phyloP scores from a whole-genome alignment of 1,284 basidiomycete species.

The Kwoniella shivajii region DNA sequence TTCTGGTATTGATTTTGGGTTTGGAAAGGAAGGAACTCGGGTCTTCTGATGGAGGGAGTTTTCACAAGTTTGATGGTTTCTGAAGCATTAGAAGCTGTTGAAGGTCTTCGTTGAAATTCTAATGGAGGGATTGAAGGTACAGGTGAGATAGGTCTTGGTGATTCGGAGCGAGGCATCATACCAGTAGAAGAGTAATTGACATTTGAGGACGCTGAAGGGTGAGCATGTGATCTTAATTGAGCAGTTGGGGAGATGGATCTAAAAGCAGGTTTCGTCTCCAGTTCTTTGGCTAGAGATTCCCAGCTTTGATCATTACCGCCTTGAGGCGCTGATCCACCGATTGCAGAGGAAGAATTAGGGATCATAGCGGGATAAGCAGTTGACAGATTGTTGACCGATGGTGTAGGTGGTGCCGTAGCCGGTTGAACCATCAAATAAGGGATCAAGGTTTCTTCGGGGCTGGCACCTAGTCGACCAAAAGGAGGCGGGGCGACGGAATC shows the following conservation, averaged over 20 bases:
- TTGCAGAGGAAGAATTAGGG: conserved; percentile 18
- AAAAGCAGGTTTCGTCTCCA: conserved; percentile 45
- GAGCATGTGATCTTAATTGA: conserved; percentile 40
- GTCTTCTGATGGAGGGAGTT: conserved; percentile 19
- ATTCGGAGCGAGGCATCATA: conserved; percentile 4
- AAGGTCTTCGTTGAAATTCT: conserved; percentile 49
- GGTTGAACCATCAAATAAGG: conserved; percentile 37
- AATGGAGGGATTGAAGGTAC: conserved; percentile 38
- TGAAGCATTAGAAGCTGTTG: conserved; percentile 62
- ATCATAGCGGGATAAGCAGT: conserved; percentile 26
- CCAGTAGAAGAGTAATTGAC: background rate
- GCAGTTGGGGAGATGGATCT: conserved; percentile 46
- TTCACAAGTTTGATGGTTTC: conserved; percentile 45
- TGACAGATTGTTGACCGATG: conserved; percentile 23
- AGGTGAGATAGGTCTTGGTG: conserved; percentile 15
- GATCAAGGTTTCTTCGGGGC: conserved; percentile 25
- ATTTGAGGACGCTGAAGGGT: no score
- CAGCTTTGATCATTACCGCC: conserved; percentile 36
- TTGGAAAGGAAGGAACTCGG: conserved; percentile 25
- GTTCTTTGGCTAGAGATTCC: conserved; percentile 37
- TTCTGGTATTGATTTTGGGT: background rate
- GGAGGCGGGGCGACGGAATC: conserved; percentile 7
- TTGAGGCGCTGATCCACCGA: conserved; percentile 6
- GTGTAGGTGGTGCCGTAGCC: conserved; percentile 37
- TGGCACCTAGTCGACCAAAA: conserved; percentile 9